Evolutionary conservation across 2,329 filamentous ascomycete genomes (phyloP).

Genomic region (Aureobasidium musti): DNA sequence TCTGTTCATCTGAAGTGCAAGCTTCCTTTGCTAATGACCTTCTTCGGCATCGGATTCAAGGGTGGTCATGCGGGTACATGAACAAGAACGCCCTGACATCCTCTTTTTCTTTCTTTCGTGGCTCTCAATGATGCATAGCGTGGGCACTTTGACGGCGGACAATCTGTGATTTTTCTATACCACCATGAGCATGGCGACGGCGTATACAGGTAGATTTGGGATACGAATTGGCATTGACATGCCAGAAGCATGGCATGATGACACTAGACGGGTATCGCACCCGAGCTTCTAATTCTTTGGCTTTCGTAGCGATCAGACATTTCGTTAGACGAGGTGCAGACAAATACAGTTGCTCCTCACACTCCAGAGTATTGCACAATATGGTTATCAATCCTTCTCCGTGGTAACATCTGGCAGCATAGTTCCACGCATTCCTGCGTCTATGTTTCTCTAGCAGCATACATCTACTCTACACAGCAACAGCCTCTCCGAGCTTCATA

Average conservation of each 20-base stretch:
- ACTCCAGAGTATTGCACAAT: neutral
- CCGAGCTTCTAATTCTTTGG: constrained; percentile 19
- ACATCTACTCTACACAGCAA: neutral
- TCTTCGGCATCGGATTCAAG: neutral
- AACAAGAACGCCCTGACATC: constrained; percentile 17
- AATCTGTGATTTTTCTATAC: constrained; percentile 29
- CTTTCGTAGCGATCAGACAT: constrained; percentile 5
- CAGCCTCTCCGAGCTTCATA: constrained; percentile 21
- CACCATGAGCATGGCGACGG: constrained; percentile 31
- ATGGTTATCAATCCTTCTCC: neutral
- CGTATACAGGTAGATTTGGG: constrained; percentile 25
- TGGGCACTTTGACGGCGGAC: constrained; percentile 27
- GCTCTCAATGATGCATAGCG: constrained; percentile 30
- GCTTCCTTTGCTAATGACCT: neutral
- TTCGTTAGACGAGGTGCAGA: neutral
- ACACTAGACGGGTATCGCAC: constrained; percentile 30
- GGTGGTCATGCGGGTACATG: constrained; percentile 26
- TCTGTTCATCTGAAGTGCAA: constrained; percentile 41
- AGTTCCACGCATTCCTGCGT: too few relatives aligned
- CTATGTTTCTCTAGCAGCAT: too few relatives aligned
- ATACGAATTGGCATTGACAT: constrained; percentile 25
- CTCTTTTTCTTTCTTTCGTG: constrained; percentile 23
- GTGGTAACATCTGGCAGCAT: neutral
- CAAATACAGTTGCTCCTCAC: neutral
- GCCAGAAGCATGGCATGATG: constrained; percentile 28